A percentile compares a stretch with the other conserved stretches of the same genome.
Evolutionary conservation across 331 rosid species (phyloP).

Genomic region (Quercus tomentella): DNA sequence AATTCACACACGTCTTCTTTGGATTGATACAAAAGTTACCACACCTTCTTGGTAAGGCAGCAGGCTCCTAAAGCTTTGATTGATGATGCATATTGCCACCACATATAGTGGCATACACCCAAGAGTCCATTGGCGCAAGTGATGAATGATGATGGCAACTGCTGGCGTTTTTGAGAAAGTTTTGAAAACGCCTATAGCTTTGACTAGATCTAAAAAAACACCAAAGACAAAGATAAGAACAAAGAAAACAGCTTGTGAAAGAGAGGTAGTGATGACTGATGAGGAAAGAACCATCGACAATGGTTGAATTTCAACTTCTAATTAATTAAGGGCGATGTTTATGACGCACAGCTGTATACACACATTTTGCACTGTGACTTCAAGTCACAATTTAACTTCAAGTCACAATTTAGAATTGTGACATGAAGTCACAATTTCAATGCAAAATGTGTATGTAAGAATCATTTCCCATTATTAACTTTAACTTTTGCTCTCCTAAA

Average conservation of each 20-base stretch:
- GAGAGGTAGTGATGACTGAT: neutral
- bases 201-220: neutral
- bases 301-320: too few relatives aligned
- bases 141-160: neutral
- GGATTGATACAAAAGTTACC: neutral
- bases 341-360: too few relatives aligned
- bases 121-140: neutral
- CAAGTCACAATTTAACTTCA: too few relatives aligned
- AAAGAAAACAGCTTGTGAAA: neutral
- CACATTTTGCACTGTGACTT: too few relatives aligned
- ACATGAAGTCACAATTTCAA: too few relatives aligned
- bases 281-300: too few relatives aligned
- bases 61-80: constrained; percentile 9
- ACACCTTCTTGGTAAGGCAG: neutral
- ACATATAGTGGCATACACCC: neutral
- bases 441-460: too few relatives aligned
- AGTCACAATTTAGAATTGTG: too few relatives aligned
- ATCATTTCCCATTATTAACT: too few relatives aligned
- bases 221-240: neutral
- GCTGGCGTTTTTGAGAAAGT: neutral
- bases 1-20: too few relatives aligned
- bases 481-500: too few relatives aligned
- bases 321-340: too few relatives aligned
- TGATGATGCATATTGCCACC: neutral
- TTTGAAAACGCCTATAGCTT: neutral